These are phyloP conservation scores for Lasiosphaeriaceae sp. DNA, from an alignment of 495 filamentous ascomycete species.

Conservation along the genomic window DNA sequence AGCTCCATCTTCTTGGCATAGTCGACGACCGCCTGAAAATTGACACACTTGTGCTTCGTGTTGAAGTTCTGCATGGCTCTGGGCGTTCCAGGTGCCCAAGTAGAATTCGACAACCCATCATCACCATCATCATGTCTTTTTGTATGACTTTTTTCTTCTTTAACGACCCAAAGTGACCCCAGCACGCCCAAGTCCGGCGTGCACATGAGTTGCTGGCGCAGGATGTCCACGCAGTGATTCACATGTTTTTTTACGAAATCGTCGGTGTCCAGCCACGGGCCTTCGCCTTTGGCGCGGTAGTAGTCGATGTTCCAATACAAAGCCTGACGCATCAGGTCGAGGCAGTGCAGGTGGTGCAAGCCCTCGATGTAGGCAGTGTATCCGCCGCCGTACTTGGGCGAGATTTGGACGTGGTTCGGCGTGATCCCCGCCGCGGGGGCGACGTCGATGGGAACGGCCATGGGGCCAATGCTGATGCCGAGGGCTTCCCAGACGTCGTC, in stretches of 20 bases:
- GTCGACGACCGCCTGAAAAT: no score
- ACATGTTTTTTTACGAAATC: neutral
- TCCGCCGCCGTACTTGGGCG: neutral
- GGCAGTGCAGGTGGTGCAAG: neutral
- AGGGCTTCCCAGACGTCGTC: conserved; percentile 56
- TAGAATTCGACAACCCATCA: no score
- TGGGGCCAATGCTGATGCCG: conserved; percentile 38
- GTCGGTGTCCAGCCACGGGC: neutral
- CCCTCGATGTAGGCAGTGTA: neutral
- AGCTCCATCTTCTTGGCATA: no score
- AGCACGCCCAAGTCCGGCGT: neutral
- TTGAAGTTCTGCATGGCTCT: no score
- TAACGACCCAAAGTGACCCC: neutral
- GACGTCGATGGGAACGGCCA: neutral
- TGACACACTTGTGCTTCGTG: no score
- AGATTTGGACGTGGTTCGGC: neutral
- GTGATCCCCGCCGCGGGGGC: neutral
- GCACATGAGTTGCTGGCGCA: conserved; percentile 1
- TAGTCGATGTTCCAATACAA: neutral
- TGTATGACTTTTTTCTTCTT: neutral
- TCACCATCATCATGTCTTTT: no score
- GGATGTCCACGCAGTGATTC: neutral
- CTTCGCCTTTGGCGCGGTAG: neutral
- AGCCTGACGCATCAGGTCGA: neutral
- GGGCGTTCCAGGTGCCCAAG: no score